Percentiles rank a stretch among this genome's conserved stretches.
phyloP scores from a whole-genome alignment of 805 yeast species.

The Schwanniomyces vanrijiae region DNA sequence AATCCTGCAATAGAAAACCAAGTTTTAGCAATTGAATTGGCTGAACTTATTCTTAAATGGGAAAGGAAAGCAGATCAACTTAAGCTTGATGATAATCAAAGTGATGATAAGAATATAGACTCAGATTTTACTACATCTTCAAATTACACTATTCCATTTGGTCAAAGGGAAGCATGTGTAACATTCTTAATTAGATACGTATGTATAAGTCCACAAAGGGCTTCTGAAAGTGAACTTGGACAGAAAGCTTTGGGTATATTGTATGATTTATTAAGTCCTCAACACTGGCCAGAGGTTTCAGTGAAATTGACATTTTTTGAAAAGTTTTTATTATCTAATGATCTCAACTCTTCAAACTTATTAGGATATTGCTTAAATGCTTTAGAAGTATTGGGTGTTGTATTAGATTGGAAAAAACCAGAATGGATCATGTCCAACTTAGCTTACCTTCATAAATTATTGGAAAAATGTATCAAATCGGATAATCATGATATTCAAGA shows the following conservation, averaged over 20 bases:
- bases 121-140: slow-evolving; percentile 47
- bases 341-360: slow-evolving; percentile 64
- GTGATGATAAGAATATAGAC: slow-evolving; percentile 10
- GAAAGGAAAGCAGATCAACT: slow-evolving; percentile 52
- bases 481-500: slow-evolving; percentile 87
- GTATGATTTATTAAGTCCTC: slow-evolving; percentile 67
- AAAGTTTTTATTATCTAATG: slow-evolving; percentile 77
- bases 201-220: slow-evolving; percentile 81
- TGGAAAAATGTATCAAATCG: slow-evolving; percentile 79
- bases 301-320: slow-evolving; percentile 87
- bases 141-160: slow-evolving; percentile 63
- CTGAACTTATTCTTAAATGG: slow-evolving; percentile 85
- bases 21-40: slow-evolving; percentile 81
- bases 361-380: slow-evolving; percentile 87
- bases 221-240: slow-evolving; percentile 80
- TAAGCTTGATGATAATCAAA: slow-evolving; percentile 7
- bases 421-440: slow-evolving; percentile 80
- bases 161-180: slow-evolving; percentile 85
- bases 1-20: slow-evolving; percentile 82
- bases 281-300: slow-evolving; percentile 85
- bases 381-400: slow-evolving; percentile 81
- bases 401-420: slow-evolving; percentile 71
- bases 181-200: slow-evolving; percentile 85
- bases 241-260: slow-evolving; percentile 78
- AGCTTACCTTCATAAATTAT: slow-evolving; percentile 63